A percentile compares a stretch with the other conserved stretches of the same genome.
Evolutionary conservation across 2,329 filamentous ascomycete species (phyloP).

Genomic region (Alternaria atra): DNA sequence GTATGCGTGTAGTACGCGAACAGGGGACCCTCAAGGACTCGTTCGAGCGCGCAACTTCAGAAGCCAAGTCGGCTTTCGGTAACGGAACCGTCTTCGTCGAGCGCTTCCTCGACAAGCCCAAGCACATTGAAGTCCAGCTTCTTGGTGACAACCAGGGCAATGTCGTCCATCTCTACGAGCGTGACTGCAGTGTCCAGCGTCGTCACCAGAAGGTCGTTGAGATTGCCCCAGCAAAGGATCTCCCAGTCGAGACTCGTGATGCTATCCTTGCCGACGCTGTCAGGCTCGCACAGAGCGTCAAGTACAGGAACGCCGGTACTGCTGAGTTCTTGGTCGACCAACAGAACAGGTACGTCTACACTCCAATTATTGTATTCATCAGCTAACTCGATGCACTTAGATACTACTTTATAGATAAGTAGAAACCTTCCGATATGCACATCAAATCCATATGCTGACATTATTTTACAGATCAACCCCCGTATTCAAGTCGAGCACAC

Average conservation of each 20-base stretch:
- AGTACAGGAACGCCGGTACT: constrained; percentile 98
- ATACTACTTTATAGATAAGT: constrained; percentile 84
- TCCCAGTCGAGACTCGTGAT: constrained; percentile 84
- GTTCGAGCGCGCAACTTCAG: constrained; percentile 95
- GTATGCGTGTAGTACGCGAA: constrained; percentile 97
- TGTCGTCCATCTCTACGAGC: constrained; percentile 97
- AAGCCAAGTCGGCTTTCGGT: constrained; percentile 96
- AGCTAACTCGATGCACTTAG: too few species aligned
- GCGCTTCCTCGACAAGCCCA: constrained; percentile 97
- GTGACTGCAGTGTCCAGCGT: constrained; percentile 98
- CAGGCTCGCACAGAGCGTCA: constrained; percentile 90
- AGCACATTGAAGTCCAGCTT: constrained; percentile 99
- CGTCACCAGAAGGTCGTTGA: constrained; percentile 99
- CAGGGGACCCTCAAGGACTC: constrained; percentile 81
- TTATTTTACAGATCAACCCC: constrained; percentile 82
- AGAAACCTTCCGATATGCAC: neutral
- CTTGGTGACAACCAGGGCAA: constrained; percentile 98
- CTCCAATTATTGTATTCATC: too few species aligned
- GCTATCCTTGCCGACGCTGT: constrained; percentile 91
- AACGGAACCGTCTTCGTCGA: constrained; percentile 99
- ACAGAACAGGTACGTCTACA: constrained; percentile 82
- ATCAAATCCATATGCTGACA: neutral
- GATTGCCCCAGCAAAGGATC: constrained; percentile 94
- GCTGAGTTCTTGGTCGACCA: constrained; percentile 99
- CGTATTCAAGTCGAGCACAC: constrained; percentile 99